Conservation (phyloP, 169 alveolate genomes). For the Hepatocystis sp. region DNA sequence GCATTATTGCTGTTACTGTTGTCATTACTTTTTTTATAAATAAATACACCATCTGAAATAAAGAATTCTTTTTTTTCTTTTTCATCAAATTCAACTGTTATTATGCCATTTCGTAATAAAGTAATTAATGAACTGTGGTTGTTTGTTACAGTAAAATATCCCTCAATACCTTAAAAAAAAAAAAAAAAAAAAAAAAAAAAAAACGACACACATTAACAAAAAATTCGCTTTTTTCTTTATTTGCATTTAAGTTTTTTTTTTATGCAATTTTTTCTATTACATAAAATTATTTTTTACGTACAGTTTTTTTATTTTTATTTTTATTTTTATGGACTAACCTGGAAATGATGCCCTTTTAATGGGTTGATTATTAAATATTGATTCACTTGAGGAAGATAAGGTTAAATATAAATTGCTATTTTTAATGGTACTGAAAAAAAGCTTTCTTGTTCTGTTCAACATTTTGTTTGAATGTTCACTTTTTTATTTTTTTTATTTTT, state of each 20-base stretch:
- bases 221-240: no score
- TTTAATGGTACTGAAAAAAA: conserved; percentile 65
- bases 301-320: no score
- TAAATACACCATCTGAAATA: conserved; percentile 75
- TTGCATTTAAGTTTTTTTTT: no score
- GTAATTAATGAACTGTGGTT: conserved; percentile 70
- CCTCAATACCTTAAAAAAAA: conserved; percentile 64
- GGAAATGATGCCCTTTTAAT: conserved; percentile 73
- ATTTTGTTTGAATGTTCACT: no score
- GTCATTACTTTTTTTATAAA: conserved; percentile 73
- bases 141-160: conserved; percentile 69
- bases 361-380: conserved; percentile 65
- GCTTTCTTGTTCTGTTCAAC: conserved; percentile 47
- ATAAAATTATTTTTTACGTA: no score
- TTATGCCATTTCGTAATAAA: conserved; percentile 72
- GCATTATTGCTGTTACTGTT: conserved; percentile 61
- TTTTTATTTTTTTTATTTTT: no score
- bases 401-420: conserved; percentile 63
- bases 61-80: conserved; percentile 69
- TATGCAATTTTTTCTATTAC: no score
- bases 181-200: conserved; percentile 1
- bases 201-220: no score
- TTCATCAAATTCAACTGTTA: conserved; percentile 73
- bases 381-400: conserved; percentile 71
- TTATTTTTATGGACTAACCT: conserved; percentile 40